These are phyloP conservation scores for Arabis hirsuta DNA, from an alignment of 345 rosid species.

Conservation along the genomic window DNA sequence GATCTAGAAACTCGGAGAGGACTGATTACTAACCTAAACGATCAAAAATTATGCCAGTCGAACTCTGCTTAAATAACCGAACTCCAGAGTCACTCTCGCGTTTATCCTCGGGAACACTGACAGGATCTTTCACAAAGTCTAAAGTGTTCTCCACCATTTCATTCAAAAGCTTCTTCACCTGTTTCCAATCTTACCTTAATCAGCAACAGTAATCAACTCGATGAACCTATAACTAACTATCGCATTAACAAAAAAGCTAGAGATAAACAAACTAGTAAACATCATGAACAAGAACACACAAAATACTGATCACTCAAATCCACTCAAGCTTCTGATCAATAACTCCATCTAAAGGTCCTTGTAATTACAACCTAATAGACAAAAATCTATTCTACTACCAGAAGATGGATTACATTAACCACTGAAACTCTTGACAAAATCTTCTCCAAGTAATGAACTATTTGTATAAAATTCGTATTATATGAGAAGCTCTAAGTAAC, in stretches of 20 bases:
- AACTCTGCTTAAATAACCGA: conserved; percentile 66
- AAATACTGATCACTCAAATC: no score
- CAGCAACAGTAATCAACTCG: conserved; percentile 12
- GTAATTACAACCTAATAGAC: not conserved
- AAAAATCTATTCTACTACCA: not conserved
- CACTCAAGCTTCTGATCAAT: not conserved
- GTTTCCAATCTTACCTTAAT: conserved; percentile 30
- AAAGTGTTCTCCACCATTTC: conserved; percentile 65
- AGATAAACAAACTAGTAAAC: not conserved
- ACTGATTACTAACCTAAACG: conserved; percentile 50
- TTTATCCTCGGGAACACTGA: conserved; percentile 39
- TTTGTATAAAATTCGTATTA: not conserved
- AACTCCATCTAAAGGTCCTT: not conserved
- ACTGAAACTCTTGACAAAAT: not conserved
- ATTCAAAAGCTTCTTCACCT: conserved; percentile 85
- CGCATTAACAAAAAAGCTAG: conserved; percentile 9
- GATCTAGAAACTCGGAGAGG: not conserved
- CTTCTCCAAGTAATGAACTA: not conserved
- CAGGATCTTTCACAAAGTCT: conserved; percentile 51
- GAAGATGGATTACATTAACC: not conserved
- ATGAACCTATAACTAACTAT: not conserved
- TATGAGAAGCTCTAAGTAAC: not conserved
- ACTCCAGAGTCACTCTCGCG: conserved; percentile 57
- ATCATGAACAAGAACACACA: not conserved
- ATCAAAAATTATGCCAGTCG: conserved; percentile 77